phyloP scores from a whole-genome alignment of 192 early-diverging fungal species.

The Gamsiella multidivaricata region DNA sequence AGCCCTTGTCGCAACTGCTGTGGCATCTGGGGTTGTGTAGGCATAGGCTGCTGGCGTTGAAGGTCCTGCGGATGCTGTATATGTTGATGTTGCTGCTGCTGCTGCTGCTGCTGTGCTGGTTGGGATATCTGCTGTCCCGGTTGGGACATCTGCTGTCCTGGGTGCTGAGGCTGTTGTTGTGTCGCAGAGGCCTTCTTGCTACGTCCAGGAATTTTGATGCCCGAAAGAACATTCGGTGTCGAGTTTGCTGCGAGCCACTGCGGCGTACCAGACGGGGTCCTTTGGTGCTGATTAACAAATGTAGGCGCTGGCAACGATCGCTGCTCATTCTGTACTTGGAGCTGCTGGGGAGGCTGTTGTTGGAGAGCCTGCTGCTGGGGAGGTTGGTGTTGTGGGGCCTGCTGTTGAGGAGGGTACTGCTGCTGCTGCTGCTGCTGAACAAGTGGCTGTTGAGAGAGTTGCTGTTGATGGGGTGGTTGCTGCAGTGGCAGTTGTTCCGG shows the following conservation, averaged over 20 bases:
- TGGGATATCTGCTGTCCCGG: not conserved
- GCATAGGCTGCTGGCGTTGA: no score
- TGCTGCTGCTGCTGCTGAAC: slow-evolving; percentile 10
- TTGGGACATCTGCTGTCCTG: not conserved
- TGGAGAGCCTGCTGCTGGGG: not conserved
- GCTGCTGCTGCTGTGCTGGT: not conserved
- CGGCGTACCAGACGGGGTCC: slow-evolving; percentile 46
- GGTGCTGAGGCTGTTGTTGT: not conserved
- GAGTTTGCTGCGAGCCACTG: slow-evolving; percentile 47
- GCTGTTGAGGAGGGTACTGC: not conserved
- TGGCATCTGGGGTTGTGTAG: not conserved
- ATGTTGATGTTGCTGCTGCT: not conserved
- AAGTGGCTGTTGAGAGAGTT: slow-evolving; percentile 5
- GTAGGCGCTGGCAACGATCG: slow-evolving; percentile 32
- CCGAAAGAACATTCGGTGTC: slow-evolving; percentile 17
- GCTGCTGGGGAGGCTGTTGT: not conserved
- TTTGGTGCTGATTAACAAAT: slow-evolving; percentile 46
- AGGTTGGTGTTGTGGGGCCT: slow-evolving; percentile 3
- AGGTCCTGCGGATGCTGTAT: not conserved
- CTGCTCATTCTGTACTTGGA: not conserved
- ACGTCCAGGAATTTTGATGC: slow-evolving; percentile 34
- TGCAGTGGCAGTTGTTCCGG: not conserved
- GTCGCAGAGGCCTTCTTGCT: slow-evolving; percentile 9
- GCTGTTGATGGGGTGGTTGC: slow-evolving; percentile 5
- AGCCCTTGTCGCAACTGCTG: not conserved